phyloP scores from a whole-genome alignment of 208 protist genomes.

The Acanthamoeba polyphaga region DNA sequence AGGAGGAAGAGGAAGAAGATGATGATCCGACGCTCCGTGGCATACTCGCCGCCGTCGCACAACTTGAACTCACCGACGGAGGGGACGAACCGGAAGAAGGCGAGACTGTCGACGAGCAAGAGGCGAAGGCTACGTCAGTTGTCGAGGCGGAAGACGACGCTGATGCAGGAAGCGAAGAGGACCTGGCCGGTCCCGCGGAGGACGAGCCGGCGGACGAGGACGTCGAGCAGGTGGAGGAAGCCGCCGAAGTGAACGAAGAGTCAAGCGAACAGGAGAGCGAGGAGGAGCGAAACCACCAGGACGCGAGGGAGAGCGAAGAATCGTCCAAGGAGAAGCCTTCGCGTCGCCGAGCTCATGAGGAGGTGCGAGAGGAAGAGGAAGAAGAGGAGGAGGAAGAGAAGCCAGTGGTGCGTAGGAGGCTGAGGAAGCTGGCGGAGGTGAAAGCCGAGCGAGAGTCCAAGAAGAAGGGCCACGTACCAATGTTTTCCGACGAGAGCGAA shows the following conservation, averaged over 20 bases:
- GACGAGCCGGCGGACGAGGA: neutral
- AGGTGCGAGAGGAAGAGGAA: neutral
- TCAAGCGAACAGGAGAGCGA: neutral
- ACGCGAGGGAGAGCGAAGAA: neutral
- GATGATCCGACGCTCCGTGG: neutral
- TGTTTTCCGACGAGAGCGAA: neutral
- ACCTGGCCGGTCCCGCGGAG: neutral
- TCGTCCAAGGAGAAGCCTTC: neutral
- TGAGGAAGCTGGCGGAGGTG: conserved; percentile 44
- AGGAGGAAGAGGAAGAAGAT: no score
- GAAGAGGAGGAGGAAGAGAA: conserved; percentile 57
- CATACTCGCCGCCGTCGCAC: neutral
- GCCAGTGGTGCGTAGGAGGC: neutral
- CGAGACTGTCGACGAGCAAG: neutral
- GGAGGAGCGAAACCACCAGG: neutral
- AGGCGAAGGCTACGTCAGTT: no score
- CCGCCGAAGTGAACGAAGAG: neutral
- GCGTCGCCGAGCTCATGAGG: neutral
- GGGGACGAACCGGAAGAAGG: neutral
- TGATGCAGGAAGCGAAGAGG: no score
- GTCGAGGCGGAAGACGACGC: no score
- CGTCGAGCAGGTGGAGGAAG: neutral
- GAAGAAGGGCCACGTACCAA: neutral
- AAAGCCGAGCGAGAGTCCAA: neutral
- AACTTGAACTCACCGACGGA: neutral